A percentile compares a stretch with the other conserved stretches of the same genome.
Conservation (phyloP, 805 yeast genomes). For the Yamadazyma philogaea region DNA sequence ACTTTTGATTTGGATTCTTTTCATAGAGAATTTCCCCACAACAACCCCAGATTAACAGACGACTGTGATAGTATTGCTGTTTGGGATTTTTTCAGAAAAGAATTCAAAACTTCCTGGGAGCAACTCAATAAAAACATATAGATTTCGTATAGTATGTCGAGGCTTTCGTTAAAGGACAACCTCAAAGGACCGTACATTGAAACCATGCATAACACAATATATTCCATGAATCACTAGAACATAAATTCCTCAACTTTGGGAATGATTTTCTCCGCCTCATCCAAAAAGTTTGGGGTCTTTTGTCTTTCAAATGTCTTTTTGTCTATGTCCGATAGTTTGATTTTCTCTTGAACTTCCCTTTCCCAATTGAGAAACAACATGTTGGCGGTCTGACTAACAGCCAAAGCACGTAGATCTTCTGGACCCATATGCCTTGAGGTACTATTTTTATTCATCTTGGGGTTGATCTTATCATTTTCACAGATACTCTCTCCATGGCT, state of each 20-base stretch:
- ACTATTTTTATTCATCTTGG: background rate
- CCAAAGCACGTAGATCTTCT: background rate
- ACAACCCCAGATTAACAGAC: conserved; percentile 24
- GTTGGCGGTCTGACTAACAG: background rate
- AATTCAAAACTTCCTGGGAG: conserved; percentile 13
- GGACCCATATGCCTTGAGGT: background rate
- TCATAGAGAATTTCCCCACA: conserved; percentile 17
- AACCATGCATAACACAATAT: background rate
- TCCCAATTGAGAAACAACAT: conserved; percentile 1
- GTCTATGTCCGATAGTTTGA: background rate
- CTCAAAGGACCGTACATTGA: background rate
- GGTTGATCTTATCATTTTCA: background rate
- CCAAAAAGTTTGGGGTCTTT: background rate
- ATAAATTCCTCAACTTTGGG: background rate
- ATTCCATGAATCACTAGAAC: background rate
- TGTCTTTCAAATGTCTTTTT: background rate
- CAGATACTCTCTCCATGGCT: background rate
- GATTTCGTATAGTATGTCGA: background rate
- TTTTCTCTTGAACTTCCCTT: background rate
- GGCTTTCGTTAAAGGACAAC: background rate
- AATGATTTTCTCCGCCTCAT: background rate
- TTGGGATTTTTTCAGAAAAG: conserved; percentile 30
- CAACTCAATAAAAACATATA: too few species aligned
- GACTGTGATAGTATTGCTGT: conserved; percentile 26
- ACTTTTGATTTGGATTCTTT: conserved; percentile 16